Base-by-base conservation (phyloP, 768 basidiomycete species). In the Bullera alba region DNA sequence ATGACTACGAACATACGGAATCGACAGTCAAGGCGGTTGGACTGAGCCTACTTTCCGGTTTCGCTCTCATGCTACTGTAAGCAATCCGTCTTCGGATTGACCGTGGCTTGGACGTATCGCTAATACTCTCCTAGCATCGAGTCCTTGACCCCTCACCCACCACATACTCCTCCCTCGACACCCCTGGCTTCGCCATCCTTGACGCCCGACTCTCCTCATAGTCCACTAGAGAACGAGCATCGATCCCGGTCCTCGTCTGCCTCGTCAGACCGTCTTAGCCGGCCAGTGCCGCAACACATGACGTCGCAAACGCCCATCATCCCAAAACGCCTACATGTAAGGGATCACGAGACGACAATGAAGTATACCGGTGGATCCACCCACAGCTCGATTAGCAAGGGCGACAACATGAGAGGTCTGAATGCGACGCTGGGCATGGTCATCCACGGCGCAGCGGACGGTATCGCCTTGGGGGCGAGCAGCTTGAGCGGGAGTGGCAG, bases 361-460 rank as follows among this genome's bases (percentile, higher is more conserved):
- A 30, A 59, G 25, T 64, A 62, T 48, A 26, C 21, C 16, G 25
- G 43, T 8, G 36, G 46, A 25, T 30, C 46, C 32, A 44, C 50
- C 23, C 45, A 42, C 39, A 53, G 29, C 55, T 34, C 51, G 46
- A 23, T 60, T 67, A 10, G 58, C 51, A 35, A 75, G n/a, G 17
- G 22, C 22, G 19, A n/a, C n/a, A n/a, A n/a, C n/a, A 28, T 47
- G 39, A 28, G 7, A 38, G 80, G 83, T 44, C 78, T 90, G 30
- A 77, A 66, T 36, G 70, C 92, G 30, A 87, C 90, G 0, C 72
- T 96, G 7, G 95, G 92, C 1, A 76, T 97, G 38, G 78, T 88
- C 22, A 79, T 90, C 22, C 93, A 99, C 65, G 86, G 83, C 1
- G 77, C 91, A 42, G 86, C 90, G 0, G 95, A 99, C 71, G 92